phyloP scores from a whole-genome alignment of 192 early-diverging fungal species.

The Backusella luteola region DNA sequence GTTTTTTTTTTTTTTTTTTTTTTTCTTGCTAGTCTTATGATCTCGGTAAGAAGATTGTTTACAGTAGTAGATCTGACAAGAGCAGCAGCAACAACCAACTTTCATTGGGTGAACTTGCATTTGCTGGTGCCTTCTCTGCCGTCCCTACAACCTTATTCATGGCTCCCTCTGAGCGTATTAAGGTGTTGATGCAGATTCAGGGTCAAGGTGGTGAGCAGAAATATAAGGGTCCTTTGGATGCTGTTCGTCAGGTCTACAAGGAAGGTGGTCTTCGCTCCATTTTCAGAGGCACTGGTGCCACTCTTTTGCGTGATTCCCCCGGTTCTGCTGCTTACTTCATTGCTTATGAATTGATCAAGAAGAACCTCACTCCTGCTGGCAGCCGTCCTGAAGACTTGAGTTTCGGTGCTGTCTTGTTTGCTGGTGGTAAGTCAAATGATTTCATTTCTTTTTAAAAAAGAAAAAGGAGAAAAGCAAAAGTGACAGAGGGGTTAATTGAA shows the following conservation, averaged over 20 bases:
- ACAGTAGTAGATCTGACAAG: slow-evolving; percentile 21
- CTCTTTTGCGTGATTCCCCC: slow-evolving; percentile 90
- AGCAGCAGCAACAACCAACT: slow-evolving; percentile 46
- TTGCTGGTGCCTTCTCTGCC: slow-evolving; percentile 94
- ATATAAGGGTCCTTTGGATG: slow-evolving; percentile 94
- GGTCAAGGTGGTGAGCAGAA: slow-evolving; percentile 55
- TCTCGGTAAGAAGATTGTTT: slow-evolving; percentile 72
- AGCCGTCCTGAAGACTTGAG: slow-evolving; percentile 73
- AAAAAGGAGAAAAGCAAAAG: not conserved
- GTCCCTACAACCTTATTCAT: slow-evolving; percentile 92
- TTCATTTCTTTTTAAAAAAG: not conserved
- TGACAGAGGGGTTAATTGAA: not conserved
- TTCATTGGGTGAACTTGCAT: slow-evolving; percentile 71
- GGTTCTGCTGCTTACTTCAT: slow-evolving; percentile 93
- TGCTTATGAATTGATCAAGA: slow-evolving; percentile 88
- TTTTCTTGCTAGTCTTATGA: slow-evolving; percentile 46
- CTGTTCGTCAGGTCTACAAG: slow-evolving; percentile 72
- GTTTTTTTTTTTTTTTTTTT: too few relatives aligned
- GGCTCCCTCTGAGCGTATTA: slow-evolving; percentile 94
- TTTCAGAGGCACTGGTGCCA: slow-evolving; percentile 93
- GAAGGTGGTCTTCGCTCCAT: slow-evolving; percentile 85
- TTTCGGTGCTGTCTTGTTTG: slow-evolving; percentile 78
- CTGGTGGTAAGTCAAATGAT: slow-evolving; percentile 69
- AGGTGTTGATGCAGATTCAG: slow-evolving; percentile 86
- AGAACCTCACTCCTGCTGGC: slow-evolving; percentile 58